Percentiles rank a stretch among this genome's conserved stretches.
These are phyloP conservation scores for Apiospora hydei DNA, from an alignment of 2,329 filamentous ascomycete species.

Conservation along the genomic window DNA sequence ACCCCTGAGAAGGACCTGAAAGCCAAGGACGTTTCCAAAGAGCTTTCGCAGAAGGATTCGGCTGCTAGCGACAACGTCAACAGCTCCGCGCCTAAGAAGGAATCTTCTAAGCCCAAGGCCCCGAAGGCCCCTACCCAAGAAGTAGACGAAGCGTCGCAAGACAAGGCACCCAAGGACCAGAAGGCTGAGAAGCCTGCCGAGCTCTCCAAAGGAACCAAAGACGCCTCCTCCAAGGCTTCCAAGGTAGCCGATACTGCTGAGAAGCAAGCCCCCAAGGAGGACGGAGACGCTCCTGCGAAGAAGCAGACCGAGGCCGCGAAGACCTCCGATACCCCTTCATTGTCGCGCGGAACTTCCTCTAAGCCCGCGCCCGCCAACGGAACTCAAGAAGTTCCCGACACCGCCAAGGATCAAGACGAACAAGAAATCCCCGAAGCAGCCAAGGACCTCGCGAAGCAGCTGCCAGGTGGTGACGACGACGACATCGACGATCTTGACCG, in stretches of 20 bases:
- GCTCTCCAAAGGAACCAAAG: neutral
- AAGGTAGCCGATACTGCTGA: neutral
- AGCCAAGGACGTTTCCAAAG: neutral
- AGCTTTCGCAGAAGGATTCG: neutral
- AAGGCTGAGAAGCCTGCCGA: neutral
- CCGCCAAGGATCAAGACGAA: neutral
- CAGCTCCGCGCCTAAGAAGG: neutral
- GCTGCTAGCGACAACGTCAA: neutral
- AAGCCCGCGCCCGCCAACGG: constrained; percentile 3
- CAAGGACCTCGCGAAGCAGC: neutral
- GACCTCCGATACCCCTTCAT: neutral
- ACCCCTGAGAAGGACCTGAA: constrained; percentile 1
- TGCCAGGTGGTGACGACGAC: constrained; percentile 4
- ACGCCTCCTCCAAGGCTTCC: neutral
- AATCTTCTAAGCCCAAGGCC: neutral
- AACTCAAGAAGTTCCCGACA: neutral
- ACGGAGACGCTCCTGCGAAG: neutral
- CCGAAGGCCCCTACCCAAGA: neutral
- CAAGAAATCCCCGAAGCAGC: neutral
- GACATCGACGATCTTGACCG: neutral
- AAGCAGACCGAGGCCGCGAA: neutral
- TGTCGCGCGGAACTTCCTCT: neutral
- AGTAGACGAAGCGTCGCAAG: neutral
- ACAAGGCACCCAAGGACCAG: constrained; percentile 1
- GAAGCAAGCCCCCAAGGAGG: neutral